A percentile compares a stretch with the other conserved stretches of the same genome.
Conservation (phyloP, 306 rosid genomes). For the Glycyrrhiza uralensis region DNA sequence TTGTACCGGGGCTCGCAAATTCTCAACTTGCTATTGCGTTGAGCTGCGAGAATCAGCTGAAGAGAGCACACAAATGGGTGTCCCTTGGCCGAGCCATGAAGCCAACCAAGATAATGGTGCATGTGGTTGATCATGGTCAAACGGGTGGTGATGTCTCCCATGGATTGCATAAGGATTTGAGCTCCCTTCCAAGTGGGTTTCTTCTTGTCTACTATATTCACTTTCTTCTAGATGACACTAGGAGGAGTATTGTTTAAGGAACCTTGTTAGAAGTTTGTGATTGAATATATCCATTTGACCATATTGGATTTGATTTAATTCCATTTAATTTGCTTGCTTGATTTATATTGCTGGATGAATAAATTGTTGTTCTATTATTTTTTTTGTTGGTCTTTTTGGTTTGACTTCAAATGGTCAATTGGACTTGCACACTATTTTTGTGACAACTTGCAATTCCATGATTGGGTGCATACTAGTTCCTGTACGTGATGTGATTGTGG, state of each 20-base stretch:
- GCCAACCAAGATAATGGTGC: conserved; percentile 24
- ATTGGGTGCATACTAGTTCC: neutral
- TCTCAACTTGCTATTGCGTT: conserved; percentile 25
- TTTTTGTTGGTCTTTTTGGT: neutral
- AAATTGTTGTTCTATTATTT: neutral
- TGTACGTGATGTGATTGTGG: conserved; percentile 8
- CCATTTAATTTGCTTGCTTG: neutral
- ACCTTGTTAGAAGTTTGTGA: conserved; percentile 6
- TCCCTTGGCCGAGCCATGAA: conserved; percentile 20
- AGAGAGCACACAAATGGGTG: conserved; percentile 25
- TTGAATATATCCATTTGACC: neutral
- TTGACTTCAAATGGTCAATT: conserved; percentile 11
- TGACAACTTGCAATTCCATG: conserved; percentile 11
- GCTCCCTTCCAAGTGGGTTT: conserved; percentile 49
- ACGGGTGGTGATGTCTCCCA: conserved; percentile 31
- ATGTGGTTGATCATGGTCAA: conserved; percentile 33
- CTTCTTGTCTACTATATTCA: neutral
- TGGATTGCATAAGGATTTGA: conserved; percentile 38
- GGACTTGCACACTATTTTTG: neutral
- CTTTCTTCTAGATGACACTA: neutral
- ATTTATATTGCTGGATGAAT: conserved; percentile 6
- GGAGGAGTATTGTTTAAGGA: conserved; percentile 1
- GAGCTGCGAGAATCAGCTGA: conserved; percentile 16
- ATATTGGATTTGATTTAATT: conserved; percentile 11
- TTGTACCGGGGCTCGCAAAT: conserved; percentile 14